A percentile compares a stretch with the other conserved stretches of the same genome.
phyloP scores from a whole-genome alignment of 176 grass and related monocot genomes.

The Triticum urartu region DNA sequence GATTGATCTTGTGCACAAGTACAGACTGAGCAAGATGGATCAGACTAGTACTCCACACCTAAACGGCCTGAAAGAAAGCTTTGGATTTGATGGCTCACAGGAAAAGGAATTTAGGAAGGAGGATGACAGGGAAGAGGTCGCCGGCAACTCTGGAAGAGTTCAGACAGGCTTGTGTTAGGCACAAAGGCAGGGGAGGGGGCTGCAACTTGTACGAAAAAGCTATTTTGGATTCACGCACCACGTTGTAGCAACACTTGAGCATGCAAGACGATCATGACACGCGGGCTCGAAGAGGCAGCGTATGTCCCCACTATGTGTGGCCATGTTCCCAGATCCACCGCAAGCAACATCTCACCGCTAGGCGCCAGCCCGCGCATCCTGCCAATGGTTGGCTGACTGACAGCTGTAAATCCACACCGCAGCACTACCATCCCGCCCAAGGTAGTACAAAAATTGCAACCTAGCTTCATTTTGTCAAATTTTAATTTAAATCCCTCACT shows the following conservation, averaged over 20 bases:
- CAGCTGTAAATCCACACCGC: background rate
- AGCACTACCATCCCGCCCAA: background rate
- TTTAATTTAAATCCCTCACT: no score
- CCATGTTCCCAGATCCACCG: background rate
- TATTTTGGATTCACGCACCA: background rate
- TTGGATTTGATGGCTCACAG: background rate
- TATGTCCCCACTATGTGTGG: background rate
- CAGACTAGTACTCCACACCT: background rate
- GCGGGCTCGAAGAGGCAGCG: background rate
- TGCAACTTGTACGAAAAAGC: background rate
- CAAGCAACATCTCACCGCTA: background rate
- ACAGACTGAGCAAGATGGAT: background rate
- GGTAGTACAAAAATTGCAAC: background rate
- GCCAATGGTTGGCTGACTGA: background rate
- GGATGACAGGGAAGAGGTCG: background rate
- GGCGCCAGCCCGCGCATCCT: background rate
- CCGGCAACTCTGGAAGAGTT: background rate
- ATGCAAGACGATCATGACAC: no score
- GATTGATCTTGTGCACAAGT: background rate
- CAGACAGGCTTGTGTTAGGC: background rate
- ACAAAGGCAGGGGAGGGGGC: background rate
- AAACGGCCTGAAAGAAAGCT: background rate
- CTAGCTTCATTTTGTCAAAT: background rate
- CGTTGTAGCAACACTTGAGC: no score
- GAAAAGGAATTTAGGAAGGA: background rate